These are phyloP conservation scores for Pleurotus eryngii DNA, from an alignment of 768 basidiomycete species.

Conservation along the genomic window DNA sequence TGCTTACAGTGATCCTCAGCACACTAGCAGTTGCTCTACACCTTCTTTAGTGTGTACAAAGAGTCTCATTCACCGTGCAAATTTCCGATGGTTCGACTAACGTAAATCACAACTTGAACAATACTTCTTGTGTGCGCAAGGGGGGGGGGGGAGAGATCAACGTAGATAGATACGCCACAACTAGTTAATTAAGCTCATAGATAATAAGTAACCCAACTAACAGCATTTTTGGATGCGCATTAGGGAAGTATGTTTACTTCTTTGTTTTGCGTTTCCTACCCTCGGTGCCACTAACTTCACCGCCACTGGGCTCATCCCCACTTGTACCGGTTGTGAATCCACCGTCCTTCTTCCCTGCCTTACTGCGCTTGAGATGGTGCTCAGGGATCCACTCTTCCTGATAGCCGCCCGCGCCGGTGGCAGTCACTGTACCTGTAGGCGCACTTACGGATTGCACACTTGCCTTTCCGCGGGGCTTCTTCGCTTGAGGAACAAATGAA, in stretches of 20 bases:
- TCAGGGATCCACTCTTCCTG: constrained; percentile 94
- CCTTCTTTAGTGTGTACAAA: no score
- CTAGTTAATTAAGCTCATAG: no score
- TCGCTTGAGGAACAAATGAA: constrained; percentile 62
- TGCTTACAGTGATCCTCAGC: no score
- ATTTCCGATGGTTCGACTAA: no score
- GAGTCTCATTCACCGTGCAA: no score
- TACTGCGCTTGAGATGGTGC: constrained; percentile 74
- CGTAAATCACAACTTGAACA: no score
- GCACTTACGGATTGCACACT: constrained; percentile 43
- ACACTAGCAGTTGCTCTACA: no score
- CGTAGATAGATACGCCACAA: no score
- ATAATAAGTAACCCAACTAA: no score
- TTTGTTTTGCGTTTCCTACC: constrained; percentile 53
- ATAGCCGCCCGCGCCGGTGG: constrained; percentile 67
- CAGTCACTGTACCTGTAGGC: constrained; percentile 56
- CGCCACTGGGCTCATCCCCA: constrained; percentile 66
- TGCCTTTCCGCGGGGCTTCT: constrained; percentile 52
- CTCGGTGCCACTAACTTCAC: constrained; percentile 63
- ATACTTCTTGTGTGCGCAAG: no score
- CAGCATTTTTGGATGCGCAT: no score
- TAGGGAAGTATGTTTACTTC: constrained; percentile 27
- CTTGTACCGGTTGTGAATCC: constrained; percentile 44
- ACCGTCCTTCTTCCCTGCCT: constrained; percentile 44
- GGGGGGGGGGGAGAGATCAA: no score